Base-by-base conservation (phyloP, 2,329 filamentous ascomycete genomes). In the Fusarium devonianum region DNA sequence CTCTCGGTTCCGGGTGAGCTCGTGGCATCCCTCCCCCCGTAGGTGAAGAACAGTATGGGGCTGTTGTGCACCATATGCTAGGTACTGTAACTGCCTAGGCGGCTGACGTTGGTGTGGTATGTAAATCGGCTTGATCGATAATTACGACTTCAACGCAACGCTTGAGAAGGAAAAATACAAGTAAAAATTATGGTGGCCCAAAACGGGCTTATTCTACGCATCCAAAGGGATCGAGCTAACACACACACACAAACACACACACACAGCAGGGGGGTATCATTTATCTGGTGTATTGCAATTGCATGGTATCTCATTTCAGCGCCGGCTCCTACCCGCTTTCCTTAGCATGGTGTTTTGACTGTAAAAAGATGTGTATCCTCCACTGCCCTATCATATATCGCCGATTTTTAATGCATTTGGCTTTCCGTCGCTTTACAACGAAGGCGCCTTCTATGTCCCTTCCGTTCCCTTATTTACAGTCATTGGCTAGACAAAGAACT, bases 401-500 rank as follows among this genome's bases (percentile, higher is more conserved):
- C 36, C 39, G 35, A 38, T 51, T 63, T n/a, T 45, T 38, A 46
- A 34, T 43, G 23, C 35, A 45, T 38, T 26, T 53, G 51, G 51
- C 44, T 28, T 62, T 51, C 40, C 44, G 45, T 56, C 25, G 18
- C 39, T 44, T 49, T 33, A 7, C 13, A 21, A 35, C 22, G 32
- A 59, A 48, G 37, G 41, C 18, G 37, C 34, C 38, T 23, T 45
- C 36, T 40, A 49, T 47, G 38, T 48, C 17, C 38, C 16, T 25
- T 40, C 37, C 32, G 8, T n/a, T 21, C 44, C 23, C 5, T 12
- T 45, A 29, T 37, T 25, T 21, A 3, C 7, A 19, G 17, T 14
- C 14, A 10, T 7, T 10, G 6, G 5, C 7, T 67, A 86, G 29
- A 78, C 72, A 69, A 97, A 97, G 75, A 95, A 94, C 77, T 96